Conservation (phyloP, 148 eudicot genomes). For the Fagopyrum tataricum region DNA sequence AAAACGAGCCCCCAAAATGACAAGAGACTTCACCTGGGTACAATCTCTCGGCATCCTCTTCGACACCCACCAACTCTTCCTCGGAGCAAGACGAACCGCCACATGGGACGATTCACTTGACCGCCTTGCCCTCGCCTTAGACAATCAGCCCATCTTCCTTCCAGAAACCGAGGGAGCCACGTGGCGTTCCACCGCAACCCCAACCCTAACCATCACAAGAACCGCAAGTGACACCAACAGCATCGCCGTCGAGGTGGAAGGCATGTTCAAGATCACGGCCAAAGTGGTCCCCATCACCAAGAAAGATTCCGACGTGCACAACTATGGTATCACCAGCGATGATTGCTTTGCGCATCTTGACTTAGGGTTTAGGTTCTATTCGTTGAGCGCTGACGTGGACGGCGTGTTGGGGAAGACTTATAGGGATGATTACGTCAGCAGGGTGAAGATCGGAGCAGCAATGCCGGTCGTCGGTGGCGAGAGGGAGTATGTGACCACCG, state of each 20-base stretch:
- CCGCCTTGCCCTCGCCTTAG: constrained; percentile 30
- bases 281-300: constrained; percentile 42
- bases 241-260: constrained; percentile 26
- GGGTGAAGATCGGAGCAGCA: constrained; percentile 25
- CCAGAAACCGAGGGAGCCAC: constrained; percentile 15
- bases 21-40: constrained; percentile 51
- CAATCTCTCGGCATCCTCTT: constrained; percentile 46
- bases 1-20: constrained; percentile 22
- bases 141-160: constrained; percentile 27
- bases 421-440: constrained; percentile 33
- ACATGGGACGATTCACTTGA: constrained; percentile 34
- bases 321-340: constrained; percentile 30
- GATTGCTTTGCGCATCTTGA: constrained; percentile 51
- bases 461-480: constrained; percentile 45
- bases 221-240: constrained; percentile 19
- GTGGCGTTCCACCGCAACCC: constrained; percentile 22
- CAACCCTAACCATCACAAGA: constrained; percentile 30
- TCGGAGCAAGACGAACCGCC: constrained; percentile 35
- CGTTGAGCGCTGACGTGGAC: constrained; percentile 24
- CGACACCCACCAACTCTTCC: constrained; percentile 29
- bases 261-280: constrained; percentile 27
- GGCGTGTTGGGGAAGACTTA: constrained; percentile 50
- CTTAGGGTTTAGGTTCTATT: constrained; percentile 32
- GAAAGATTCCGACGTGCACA: constrained; percentile 36
- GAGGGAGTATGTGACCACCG: constrained; percentile 23